Evolutionary conservation across 768 basidiomycete species (phyloP).

Genomic region (Solioccasus polychromus): DNA sequence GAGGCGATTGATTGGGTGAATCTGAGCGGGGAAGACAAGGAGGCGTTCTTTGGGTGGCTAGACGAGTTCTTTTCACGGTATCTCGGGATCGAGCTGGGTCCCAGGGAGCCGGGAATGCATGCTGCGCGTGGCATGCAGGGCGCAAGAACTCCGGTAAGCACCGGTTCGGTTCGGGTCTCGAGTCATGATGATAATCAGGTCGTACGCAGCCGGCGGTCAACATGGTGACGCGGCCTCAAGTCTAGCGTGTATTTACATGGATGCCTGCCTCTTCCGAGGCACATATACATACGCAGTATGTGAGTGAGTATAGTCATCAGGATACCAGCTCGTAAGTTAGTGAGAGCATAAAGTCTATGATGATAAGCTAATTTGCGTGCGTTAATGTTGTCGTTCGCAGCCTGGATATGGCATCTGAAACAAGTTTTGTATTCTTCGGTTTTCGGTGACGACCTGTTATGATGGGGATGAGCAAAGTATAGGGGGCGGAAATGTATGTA

Average conservation of each 20-base stretch:
- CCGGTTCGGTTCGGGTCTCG: not conserved
- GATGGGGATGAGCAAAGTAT: conserved; percentile 3
- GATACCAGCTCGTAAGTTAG: conserved; percentile 18
- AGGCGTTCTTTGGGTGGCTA: conserved; percentile 72
- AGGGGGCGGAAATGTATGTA: conserved; percentile 16
- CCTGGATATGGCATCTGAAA: conserved; percentile 35
- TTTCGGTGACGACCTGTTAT: conserved; percentile 32
- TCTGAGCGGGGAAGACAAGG: conserved; percentile 64
- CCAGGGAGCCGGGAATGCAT: conserved; percentile 1
- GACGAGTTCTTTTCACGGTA: conserved; percentile 73
- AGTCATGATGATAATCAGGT: not conserved
- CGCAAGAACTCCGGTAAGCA: conserved; percentile 20
- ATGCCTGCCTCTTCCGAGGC: conserved; percentile 6
- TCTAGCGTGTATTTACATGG: conserved; percentile 1
- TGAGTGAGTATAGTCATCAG: conserved; percentile 4
- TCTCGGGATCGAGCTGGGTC: conserved; percentile 27
- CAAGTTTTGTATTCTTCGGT: conserved; percentile 35
- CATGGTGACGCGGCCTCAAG: conserved; percentile 17
- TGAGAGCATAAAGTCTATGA: conserved; percentile 1
- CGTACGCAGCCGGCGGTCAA: conserved; percentile 22
- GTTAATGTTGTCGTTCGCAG: conserved; percentile 28
- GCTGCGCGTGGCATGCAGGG: not conserved
- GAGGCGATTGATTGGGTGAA: conserved; percentile 63
- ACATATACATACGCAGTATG: conserved; percentile 15
- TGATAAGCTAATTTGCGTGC: too few relatives aligned